phyloP scores from a whole-genome alignment of 1,284 basidiomycete species.

The Gymnopus androsaceus region DNA sequence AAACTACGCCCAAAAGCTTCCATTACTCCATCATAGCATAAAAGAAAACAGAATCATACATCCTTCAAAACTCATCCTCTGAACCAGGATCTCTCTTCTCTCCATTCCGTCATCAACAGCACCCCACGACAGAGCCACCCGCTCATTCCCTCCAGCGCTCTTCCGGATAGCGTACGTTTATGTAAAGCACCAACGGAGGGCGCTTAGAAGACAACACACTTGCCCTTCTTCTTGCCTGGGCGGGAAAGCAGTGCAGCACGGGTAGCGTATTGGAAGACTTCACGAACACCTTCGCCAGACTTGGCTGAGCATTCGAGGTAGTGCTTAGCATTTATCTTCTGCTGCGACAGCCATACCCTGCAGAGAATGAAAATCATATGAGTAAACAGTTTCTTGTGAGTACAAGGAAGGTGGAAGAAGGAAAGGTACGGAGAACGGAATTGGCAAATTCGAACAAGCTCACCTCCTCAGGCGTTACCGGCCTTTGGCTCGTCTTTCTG shows the following conservation, averaged over 20 bases:
- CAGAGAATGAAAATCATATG: too few relatives aligned
- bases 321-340: slow-evolving; percentile 86
- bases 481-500: slow-evolving; percentile 79
- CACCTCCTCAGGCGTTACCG: slow-evolving; percentile 55
- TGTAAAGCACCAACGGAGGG: not conserved
- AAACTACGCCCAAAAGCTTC: slow-evolving; percentile 5
- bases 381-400: too few relatives aligned
- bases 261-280: slow-evolving; percentile 91
- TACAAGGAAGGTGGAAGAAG: not conserved
- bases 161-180: not conserved
- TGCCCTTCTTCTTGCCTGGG: slow-evolving; percentile 35
- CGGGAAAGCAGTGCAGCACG: slow-evolving; percentile 71
- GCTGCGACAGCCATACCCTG: slow-evolving; percentile 85
- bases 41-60: slow-evolving; percentile 1
- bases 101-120: not conserved
- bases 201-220: slow-evolving; percentile 56
- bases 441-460: slow-evolving; percentile 1
- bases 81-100: not conserved
- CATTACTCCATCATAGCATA: slow-evolving; percentile 11
- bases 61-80: not conserved
- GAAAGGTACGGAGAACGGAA: not conserved
- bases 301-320: slow-evolving; percentile 93
- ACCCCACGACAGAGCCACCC: not conserved
- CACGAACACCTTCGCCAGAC: slow-evolving; percentile 86
- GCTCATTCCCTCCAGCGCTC: not conserved